Evolutionary conservation across 345 rosid species (phyloP), one percentile per base, ranked within the genome.

Genomic region (Pugionium cornutum): DNA sequence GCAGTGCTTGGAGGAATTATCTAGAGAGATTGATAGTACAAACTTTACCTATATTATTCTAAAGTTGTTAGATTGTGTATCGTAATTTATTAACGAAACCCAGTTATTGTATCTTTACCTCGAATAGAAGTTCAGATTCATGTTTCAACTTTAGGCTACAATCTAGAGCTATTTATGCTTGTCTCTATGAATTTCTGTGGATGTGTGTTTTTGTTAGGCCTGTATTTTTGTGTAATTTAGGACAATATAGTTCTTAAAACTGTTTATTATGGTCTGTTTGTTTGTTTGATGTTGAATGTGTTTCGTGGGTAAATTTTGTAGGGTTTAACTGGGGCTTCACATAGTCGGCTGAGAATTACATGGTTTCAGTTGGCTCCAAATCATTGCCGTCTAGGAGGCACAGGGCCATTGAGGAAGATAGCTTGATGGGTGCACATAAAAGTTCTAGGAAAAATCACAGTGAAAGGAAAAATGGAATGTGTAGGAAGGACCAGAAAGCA

Each of bases 361-460:
- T 81, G 82, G 89, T 86, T 72, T 77, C 18, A 18, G 18, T 18
- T 74, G 92, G 90, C 51, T 79, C 77, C 6, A 80, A 82, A 73
- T 82, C 77, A 68, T 77, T 85, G 47, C 69, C 75, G 6, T 78
- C 61, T 2, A 75, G 74, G 49, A 83, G 80, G 52, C 60, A 58
- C 47, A 63, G 36, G 61, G 67, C n/a, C n/a, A 40, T 5, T 49
- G 58, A 66, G 55, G 84, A 76, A 66, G 76, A 68, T 71, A 78
- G 54, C 62, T 54, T 53, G 36, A 85, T 85, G 91, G 86, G 81
- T 72, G 78, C 67, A 69, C 84, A 80, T 27, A 75, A 63, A 57
- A 77, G 63, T 51, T 75, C 84, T 39, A 58, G 79, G 58, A 75
- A 77, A 70, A 54, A 34, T 28, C 81, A 64, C 8, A 63, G 76